A percentile compares a stretch with the other conserved stretches of the same genome.
These are phyloP conservation scores for Sporisorium graminicola DNA, from an alignment of 1,284 basidiomycete genomes.

Conservation along the genomic window DNA sequence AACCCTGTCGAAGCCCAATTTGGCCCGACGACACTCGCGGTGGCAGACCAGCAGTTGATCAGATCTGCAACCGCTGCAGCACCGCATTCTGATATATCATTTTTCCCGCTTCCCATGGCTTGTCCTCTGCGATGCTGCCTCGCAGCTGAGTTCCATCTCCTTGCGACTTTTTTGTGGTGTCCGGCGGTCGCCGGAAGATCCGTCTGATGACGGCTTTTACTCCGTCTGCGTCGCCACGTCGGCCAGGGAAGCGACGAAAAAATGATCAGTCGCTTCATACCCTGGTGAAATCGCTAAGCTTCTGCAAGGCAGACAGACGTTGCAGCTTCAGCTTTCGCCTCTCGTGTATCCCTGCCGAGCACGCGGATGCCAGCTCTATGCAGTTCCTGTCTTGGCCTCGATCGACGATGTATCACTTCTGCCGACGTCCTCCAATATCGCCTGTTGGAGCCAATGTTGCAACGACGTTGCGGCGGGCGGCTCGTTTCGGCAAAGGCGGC, in stretches of 20 bases:
- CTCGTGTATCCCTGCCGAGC: not conserved
- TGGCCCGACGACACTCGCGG: not conserved
- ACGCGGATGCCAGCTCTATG: not conserved
- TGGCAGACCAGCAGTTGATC: conserved; percentile 1
- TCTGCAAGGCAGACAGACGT: no score
- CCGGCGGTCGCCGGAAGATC: no score
- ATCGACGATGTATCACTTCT: conserved; percentile 9
- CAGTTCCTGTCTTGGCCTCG: not conserved
- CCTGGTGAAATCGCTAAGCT: not conserved
- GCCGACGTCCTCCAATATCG: not conserved
- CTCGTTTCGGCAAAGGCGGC: not conserved
- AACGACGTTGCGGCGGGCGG: not conserved
- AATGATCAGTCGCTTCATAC: not conserved
- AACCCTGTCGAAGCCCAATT: not conserved
- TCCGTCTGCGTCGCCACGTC: no score
- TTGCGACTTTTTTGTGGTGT: no score
- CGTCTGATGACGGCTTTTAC: no score
- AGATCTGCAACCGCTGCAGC: no score
- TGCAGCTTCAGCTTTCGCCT: not conserved
- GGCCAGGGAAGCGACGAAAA: not conserved
- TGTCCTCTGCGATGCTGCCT: not conserved
- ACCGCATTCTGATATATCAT: conserved; percentile 11
- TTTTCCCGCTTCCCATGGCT: not conserved
- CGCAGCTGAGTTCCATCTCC: not conserved
- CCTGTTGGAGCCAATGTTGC: not conserved